Percentiles rank a stretch among this genome's conserved stretches.
Evolutionary conservation across 31 red algal genomes (phyloP).

Genomic region (Bonnemaisonia californica): DNA sequence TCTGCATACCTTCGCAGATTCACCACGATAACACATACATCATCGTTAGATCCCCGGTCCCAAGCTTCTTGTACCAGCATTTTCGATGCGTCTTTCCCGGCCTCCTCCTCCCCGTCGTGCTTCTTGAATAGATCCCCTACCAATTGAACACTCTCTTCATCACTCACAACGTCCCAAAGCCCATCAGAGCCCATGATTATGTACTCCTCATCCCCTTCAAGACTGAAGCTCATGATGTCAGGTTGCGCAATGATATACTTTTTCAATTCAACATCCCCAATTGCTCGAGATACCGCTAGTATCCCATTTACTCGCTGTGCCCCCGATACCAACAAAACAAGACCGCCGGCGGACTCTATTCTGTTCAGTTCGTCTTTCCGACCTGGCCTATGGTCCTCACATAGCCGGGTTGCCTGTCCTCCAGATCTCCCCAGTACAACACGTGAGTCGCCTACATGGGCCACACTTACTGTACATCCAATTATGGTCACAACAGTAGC

Average conservation of each 20-base stretch:
- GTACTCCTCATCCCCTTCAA: slow-evolving; percentile 57
- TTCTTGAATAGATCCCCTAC: slow-evolving; percentile 4
- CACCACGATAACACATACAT: slow-evolving; percentile 66
- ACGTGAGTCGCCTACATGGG: slow-evolving; percentile 86
- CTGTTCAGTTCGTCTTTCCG: slow-evolving; percentile 47
- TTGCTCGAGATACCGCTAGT: slow-evolving; percentile 75
- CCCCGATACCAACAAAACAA: slow-evolving; percentile 31
- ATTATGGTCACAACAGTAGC: slow-evolving; percentile 56
- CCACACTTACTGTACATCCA: slow-evolving; percentile 48
- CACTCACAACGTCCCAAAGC: slow-evolving; percentile 69
- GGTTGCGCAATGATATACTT: slow-evolving; percentile 74
- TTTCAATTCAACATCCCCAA: slow-evolving; percentile 77
- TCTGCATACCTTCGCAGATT: slow-evolving; percentile 50
- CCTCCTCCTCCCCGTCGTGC: background rate
- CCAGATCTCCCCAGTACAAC: slow-evolving; percentile 49
- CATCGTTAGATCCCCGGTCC: slow-evolving; percentile 54
- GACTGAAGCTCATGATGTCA: slow-evolving; percentile 35
- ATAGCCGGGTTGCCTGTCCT: slow-evolving; percentile 33
- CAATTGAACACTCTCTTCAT: slow-evolving; percentile 66
- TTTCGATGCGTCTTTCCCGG: slow-evolving; percentile 35
- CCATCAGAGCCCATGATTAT: slow-evolving; percentile 79
- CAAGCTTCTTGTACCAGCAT: slow-evolving; percentile 56
- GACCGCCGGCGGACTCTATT: slow-evolving; percentile 54
- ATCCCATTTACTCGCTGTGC: slow-evolving; percentile 78
- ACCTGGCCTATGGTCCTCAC: slow-evolving; percentile 63